phyloP scores from a whole-genome alignment of 2,329 filamentous ascomycete species.

The Talaromyces sp. region DNA sequence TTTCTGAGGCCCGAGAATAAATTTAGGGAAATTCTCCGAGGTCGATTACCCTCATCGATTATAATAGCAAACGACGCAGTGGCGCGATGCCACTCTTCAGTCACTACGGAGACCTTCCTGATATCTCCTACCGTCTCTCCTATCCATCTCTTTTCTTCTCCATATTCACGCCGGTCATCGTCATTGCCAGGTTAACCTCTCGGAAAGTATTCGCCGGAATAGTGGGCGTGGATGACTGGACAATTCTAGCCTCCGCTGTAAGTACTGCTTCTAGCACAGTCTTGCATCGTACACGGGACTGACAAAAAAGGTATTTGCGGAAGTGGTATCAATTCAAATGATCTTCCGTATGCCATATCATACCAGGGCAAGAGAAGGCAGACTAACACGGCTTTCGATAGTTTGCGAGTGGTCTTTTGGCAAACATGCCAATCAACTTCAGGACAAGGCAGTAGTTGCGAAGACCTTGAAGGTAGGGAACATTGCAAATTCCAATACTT shows the following conservation, averaged over 20 bases:
- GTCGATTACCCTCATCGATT: neutral
- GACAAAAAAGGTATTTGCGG: constrained; percentile 17
- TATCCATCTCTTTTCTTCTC: constrained; percentile 20
- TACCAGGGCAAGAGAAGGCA: neutral
- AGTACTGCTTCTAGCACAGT: neutral
- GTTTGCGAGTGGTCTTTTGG: constrained; percentile 21
- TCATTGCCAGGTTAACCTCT: constrained; percentile 17
- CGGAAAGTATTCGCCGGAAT: constrained; percentile 16
- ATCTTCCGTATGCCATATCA: constrained; percentile 14
- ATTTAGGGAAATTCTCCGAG: no score
- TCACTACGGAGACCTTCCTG: constrained; percentile 21
- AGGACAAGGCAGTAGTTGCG: constrained; percentile 10
- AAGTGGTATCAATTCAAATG: constrained; percentile 21
- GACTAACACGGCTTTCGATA: neutral
- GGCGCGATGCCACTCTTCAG: constrained; percentile 21
- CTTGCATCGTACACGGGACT: neutral
- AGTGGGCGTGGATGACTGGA: constrained; percentile 20
- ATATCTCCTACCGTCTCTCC: constrained; percentile 18
- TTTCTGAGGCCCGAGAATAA: no score
- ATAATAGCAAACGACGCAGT: neutral
- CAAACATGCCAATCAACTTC: constrained; percentile 18
- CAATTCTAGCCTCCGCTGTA: constrained; percentile 13
- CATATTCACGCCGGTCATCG: constrained; percentile 20
- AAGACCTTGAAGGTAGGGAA: constrained; percentile 18
- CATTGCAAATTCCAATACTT: constrained; percentile 18